Conservation (phyloP, 2,329 filamentous ascomycete genomes). For the Calonectria honghensis region DNA sequence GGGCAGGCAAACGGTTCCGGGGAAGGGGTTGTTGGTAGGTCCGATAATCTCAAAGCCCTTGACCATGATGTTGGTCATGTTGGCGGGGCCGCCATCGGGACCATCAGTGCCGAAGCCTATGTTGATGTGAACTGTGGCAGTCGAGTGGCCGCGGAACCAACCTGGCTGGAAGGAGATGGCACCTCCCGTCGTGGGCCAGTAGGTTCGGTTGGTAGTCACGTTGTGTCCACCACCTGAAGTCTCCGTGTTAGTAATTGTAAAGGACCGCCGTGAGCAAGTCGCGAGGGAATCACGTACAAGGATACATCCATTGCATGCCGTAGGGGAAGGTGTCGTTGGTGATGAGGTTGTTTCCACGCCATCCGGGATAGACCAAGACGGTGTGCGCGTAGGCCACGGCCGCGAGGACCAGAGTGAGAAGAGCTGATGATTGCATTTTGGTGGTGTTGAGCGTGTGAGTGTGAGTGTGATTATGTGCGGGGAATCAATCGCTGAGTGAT, state of each 20-base stretch:
- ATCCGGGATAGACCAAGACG: slow-evolving; percentile 91
- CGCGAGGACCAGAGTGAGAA: slow-evolving; percentile 66
- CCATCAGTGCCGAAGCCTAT: slow-evolving; percentile 86
- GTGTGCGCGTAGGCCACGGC: slow-evolving; percentile 79
- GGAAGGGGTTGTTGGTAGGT: slow-evolving; percentile 88
- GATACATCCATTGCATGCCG: slow-evolving; percentile 97
- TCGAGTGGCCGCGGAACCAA: slow-evolving; percentile 93
- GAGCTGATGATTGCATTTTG: slow-evolving; percentile 68
- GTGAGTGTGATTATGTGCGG: background rate
- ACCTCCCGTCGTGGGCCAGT: slow-evolving; percentile 92
- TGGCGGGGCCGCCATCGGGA: slow-evolving; percentile 79
- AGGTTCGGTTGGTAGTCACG: slow-evolving; percentile 87
- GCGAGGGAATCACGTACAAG: slow-evolving; percentile 78
- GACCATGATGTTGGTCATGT: slow-evolving; percentile 91
- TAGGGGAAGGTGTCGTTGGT: slow-evolving; percentile 87
- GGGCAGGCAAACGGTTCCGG: slow-evolving; percentile 90
- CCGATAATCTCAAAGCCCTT: slow-evolving; percentile 88
- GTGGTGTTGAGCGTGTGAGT: slow-evolving; percentile 15
- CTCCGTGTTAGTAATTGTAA: slow-evolving; percentile 38
- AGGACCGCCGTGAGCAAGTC: background rate
- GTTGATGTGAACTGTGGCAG: slow-evolving; percentile 92
- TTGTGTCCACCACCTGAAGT: slow-evolving; percentile 86
- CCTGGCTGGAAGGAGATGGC: slow-evolving; percentile 94
- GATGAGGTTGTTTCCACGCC: slow-evolving; percentile 89
- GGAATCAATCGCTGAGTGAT: slow-evolving; percentile 16